Base-by-base conservation (phyloP, 495 filamentous ascomycete species). In the Immersiella caudata region DNA sequence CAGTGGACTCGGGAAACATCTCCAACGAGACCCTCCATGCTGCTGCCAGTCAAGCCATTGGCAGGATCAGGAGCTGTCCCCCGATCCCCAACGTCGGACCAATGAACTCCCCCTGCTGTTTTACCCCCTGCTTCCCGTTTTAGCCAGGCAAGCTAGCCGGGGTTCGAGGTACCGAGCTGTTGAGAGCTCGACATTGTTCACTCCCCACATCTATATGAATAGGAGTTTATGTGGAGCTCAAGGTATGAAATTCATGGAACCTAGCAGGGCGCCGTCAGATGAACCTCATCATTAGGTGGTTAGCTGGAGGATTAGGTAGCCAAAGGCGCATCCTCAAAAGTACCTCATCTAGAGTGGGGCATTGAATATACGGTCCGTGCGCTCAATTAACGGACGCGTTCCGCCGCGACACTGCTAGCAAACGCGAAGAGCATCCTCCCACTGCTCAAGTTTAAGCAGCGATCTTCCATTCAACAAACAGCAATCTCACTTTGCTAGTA, bases 371-470 rank as follows among this genome's bases (percentile, higher is more conserved):
- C 46, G 59, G 68, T 24, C 59, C 68, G 60, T 64, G 68, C 68
- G 60, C 69, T 71, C 66, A 68, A 71, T 71, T 71, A 61, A 54
- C 59, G 62, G 60, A 54, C 69, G 66, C 69, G 69, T 36, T 49
- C 33, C 27, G 21, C 29, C 60, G 49, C 60, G 52, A 65, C 66
- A 29, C 56, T 56, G 56, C 63, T 61, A 6, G 2, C 35, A 24
- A 64, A 52, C 61, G 61, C 61, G 61, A 64, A 35, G 60, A 62
- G 27, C 33, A 14, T 46, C 11, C 16, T 18, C 40, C 16, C 5
- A 33, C 29, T 33, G 40, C 40, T 18, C n/a, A 62, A 33, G 6
- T 26, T 12, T 18, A n/a, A 33, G 25, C 18, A 59, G 6, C 33
- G 26, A 20, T n/a, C 0, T 33, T 55, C 51, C 9, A 55, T 21